Base-by-base conservation (phyloP, 495 filamentous ascomycete species). In the Penicillium robsamsonii region DNA sequence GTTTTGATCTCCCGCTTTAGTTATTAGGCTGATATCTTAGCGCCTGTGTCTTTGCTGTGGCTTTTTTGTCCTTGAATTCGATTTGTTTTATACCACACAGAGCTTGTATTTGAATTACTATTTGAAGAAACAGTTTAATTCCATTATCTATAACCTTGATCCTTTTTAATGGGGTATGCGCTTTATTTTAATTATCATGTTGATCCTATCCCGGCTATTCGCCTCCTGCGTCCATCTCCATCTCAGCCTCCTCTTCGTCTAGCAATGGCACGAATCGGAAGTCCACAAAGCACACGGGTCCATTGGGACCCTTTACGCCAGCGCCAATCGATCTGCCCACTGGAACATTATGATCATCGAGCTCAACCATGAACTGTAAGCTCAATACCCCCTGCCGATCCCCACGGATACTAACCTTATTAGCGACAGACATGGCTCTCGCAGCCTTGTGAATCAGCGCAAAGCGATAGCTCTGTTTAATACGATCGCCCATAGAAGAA, bases 311-410 rank as follows among this genome's bases (percentile, higher is more conserved):
- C 31, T 60, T 62, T 11, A 64, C 40, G 15, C 66, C 62, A 56
- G 60, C 64, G 30, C 60, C 64, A 17, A 64, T 46, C 20, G 68
- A 44, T 15, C 63, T 66, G 6, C 62, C 66, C 31, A 49, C 62
- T 46, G 65, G 67, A 6, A 64, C 65, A 27, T 65, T 57, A 11
- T 52, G 41, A 25, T 70, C 74, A 51, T 83, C 82, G 13, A 88
- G 72, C 67, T 96, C 91, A 33, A 98, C 86, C 91, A 98, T 95
- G 62, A 98, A 96, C 70, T 98, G 94, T 65, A 97, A 75, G 70
- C 90, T 97, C 57, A 98, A 70, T 15, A 97, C 92, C 0, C 94
- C 94, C 69, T 91, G 87, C 11, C 80, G 76, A 75, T 98, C 94
- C 6, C 89, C 85, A 6, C 94, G 79, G 55, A 98, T 83, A 66